Percentiles rank a stretch among this genome's conserved stretches.
Conservation (phyloP, 345 rosid species). For the Sisymbrium irio region DNA sequence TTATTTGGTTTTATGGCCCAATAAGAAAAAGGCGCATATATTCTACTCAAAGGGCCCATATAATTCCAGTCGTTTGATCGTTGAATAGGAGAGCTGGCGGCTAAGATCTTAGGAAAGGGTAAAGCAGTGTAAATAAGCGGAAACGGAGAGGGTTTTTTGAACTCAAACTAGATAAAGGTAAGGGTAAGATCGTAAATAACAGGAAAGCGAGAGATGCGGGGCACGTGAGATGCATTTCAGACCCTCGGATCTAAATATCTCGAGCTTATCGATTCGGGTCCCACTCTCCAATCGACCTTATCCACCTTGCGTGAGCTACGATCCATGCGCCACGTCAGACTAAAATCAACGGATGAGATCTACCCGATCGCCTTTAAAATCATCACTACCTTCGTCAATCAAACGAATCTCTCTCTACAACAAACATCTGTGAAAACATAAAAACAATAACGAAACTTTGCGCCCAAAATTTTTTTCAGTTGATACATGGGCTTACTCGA, state of each 20-base stretch:
- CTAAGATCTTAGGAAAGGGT: slow-evolving; percentile 8
- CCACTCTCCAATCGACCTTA: slow-evolving; percentile 50
- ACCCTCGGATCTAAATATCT: slow-evolving; percentile 31
- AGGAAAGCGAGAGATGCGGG: not conserved
- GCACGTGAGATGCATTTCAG: slow-evolving; percentile 36
- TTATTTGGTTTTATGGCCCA: not conserved
- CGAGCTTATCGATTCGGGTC: slow-evolving; percentile 33
- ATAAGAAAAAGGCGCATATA: not conserved
- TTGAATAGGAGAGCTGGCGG: slow-evolving; percentile 19
- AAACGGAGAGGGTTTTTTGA: not conserved
- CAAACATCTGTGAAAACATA: slow-evolving; percentile 19
- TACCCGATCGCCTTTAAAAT: not conserved
- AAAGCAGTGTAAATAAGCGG: slow-evolving; percentile 3
- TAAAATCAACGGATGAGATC: slow-evolving; percentile 46
- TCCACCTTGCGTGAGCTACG: slow-evolving; percentile 40
- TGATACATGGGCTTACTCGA: slow-evolving; percentile 91
- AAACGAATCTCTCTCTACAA: slow-evolving; percentile 37
- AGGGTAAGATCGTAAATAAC: slow-evolving; percentile 21
- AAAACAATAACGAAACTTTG: not conserved
- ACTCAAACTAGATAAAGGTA: slow-evolving; percentile 17
- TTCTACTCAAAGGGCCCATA: not conserved
- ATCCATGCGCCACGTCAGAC: slow-evolving; percentile 40
- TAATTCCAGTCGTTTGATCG: not conserved
- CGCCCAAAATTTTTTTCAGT: too few relatives aligned
- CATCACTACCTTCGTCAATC: slow-evolving; percentile 5